Percentiles rank a stretch among this genome's conserved stretches.
phyloP scores from a whole-genome alignment of 495 filamentous ascomycete genomes.

The Bryoglossum gracile region DNA sequence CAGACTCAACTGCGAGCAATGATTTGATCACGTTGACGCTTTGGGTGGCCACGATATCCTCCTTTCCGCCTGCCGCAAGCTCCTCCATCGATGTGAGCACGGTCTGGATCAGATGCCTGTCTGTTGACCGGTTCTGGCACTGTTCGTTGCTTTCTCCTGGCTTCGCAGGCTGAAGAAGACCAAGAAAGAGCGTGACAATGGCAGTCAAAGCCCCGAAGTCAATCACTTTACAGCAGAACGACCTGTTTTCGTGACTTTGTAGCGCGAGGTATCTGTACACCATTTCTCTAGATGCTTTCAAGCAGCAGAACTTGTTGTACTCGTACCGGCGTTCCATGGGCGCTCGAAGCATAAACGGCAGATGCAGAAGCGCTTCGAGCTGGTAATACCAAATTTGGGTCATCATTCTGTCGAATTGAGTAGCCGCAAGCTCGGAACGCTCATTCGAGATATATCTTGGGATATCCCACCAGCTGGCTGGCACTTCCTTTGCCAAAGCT shows the following conservation, averaged over 20 bases:
- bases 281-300: constrained; percentile 34
- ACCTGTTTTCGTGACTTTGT: constrained; percentile 26
- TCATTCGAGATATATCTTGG: constrained; percentile 2
- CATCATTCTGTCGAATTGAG: constrained; percentile 26
- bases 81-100: constrained; percentile 35
- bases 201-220: constrained; percentile 41
- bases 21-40: constrained; percentile 34
- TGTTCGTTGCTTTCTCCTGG: constrained; percentile 5
- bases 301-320: constrained; percentile 41
- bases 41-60: constrained; percentile 35
- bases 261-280: constrained; percentile 35
- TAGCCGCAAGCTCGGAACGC: constrained; percentile 7
- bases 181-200: constrained; percentile 37
- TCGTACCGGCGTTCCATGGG: constrained; percentile 37
- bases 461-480: constrained; percentile 30
- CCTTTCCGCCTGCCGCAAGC: constrained; percentile 27
- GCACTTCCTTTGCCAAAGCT: constrained; percentile 31
- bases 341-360: constrained; percentile 41
- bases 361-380: constrained; percentile 36
- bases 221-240: constrained; percentile 35
- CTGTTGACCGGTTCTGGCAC: constrained; percentile 28
- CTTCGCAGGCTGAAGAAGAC: constrained; percentile 23
- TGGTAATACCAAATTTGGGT: constrained; percentile 41
- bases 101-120: constrained; percentile 22
- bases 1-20: constrained; percentile 32